phyloP scores from a whole-genome alignment of 2,329 filamentous ascomycete species.

The Trichophyton equinum region DNA sequence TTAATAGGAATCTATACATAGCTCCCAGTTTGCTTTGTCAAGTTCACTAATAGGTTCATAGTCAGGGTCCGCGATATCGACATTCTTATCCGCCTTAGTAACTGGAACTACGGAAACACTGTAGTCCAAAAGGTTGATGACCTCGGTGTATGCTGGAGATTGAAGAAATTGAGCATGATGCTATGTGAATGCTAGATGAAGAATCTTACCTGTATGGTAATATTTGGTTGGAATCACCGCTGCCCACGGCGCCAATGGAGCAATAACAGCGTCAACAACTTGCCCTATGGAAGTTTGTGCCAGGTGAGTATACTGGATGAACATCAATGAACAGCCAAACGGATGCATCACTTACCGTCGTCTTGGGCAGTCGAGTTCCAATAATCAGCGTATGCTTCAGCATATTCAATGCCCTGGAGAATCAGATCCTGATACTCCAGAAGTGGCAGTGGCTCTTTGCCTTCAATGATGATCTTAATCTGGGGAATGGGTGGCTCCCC shows the following conservation, averaged over 20 bases:
- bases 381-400: slow-evolving; percentile 48
- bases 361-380: slow-evolving; percentile 44
- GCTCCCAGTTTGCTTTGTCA: background rate
- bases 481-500: slow-evolving; percentile 42
- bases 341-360: background rate
- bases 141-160: slow-evolving; percentile 31
- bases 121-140: slow-evolving; percentile 47
- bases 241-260: slow-evolving; percentile 31
- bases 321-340: background rate
- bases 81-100: slow-evolving; percentile 38
- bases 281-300: slow-evolving; percentile 35
- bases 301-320: background rate
- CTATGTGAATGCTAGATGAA: background rate
- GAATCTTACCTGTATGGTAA: slow-evolving; percentile 21
- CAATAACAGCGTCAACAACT: slow-evolving; percentile 42
- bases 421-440: slow-evolving; percentile 14
- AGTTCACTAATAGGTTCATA: background rate
- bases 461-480: slow-evolving; percentile 14
- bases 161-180: background rate
- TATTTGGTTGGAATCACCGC: slow-evolving; percentile 33
- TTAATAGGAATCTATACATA: background rate
- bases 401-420: slow-evolving; percentile 30
- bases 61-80: slow-evolving; percentile 32
- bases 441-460: background rate
- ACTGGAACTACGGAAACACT: slow-evolving; percentile 44